These are phyloP conservation scores for Cercospora canescens DNA, from an alignment of 2,329 filamentous ascomycete species.

Conservation along the genomic window DNA sequence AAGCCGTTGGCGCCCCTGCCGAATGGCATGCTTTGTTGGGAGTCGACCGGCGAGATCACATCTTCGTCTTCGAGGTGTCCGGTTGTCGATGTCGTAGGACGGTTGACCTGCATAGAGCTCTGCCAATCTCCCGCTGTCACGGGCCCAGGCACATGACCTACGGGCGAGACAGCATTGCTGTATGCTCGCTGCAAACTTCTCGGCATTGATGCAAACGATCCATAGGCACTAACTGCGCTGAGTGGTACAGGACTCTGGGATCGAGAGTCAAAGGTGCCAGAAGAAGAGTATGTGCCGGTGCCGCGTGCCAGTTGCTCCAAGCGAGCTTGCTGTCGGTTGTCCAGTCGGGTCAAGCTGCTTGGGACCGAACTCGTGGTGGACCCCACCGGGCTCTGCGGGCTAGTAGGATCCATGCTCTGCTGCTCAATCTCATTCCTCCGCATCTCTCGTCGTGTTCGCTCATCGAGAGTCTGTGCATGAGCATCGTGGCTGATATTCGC, in stretches of 20 bases:
- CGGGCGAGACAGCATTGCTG: slow-evolving; percentile 30
- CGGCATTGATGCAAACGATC: slow-evolving; percentile 26
- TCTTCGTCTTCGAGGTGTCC: slow-evolving; percentile 26
- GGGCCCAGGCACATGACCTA: slow-evolving; percentile 24
- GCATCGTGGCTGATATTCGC: slow-evolving; percentile 12
- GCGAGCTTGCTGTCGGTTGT: slow-evolving; percentile 1
- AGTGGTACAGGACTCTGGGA: slow-evolving; percentile 10
- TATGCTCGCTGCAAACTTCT: slow-evolving; percentile 34
- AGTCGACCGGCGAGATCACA: slow-evolving; percentile 21
- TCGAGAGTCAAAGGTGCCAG: slow-evolving; percentile 7
- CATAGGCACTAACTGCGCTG: slow-evolving; percentile 15
- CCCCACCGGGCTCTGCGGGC: background rate
- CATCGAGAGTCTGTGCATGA: slow-evolving; percentile 1
- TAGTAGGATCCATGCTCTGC: slow-evolving; percentile 5
- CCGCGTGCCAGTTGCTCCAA: slow-evolving; percentile 1
- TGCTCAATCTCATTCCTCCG: slow-evolving; percentile 9
- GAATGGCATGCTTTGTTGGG: slow-evolving; percentile 9
- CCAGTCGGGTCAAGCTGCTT: slow-evolving; percentile 4
- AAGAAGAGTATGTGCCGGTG: slow-evolving; percentile 1
- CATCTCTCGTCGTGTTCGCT: background rate
- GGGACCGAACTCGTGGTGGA: slow-evolving; percentile 14
- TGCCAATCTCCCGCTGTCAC: slow-evolving; percentile 31
- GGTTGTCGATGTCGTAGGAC: slow-evolving; percentile 14
- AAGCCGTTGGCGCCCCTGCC: slow-evolving; percentile 11
- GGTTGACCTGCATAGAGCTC: slow-evolving; percentile 27